Percentiles rank a stretch among this genome's conserved stretches.
Evolutionary conservation across 2,329 filamentous ascomycete species (phyloP).

Genomic region (Gnomoniopsis sp.): DNA sequence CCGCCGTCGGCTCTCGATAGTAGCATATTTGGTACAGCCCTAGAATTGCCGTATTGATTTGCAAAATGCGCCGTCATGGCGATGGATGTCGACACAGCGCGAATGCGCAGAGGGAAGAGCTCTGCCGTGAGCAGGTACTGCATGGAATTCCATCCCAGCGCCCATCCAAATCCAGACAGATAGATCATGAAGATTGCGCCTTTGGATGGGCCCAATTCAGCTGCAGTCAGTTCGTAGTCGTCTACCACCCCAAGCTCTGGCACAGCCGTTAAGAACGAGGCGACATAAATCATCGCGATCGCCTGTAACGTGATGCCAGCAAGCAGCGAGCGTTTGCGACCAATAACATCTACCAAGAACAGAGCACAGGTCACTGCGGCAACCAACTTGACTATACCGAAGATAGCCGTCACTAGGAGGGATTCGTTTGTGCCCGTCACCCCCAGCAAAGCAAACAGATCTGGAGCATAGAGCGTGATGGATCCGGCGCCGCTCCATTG

Average conservation of each 20-base stretch:
- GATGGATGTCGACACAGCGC: conserved; percentile 66
- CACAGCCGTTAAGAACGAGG: conserved; percentile 58
- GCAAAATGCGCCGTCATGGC: conserved; percentile 78
- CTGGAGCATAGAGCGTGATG: conserved; percentile 73
- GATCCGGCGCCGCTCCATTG: conserved; percentile 73
- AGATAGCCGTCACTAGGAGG: conserved; percentile 70
- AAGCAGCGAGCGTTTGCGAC: conserved; percentile 65
- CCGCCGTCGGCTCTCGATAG: conserved; percentile 44
- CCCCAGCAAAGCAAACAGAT: conserved; percentile 71
- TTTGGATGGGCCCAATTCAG: conserved; percentile 55
- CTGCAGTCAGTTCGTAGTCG: conserved; percentile 41
- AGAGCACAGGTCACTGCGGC: conserved; percentile 67
- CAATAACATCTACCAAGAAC: conserved; percentile 76
- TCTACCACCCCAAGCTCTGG: conserved; percentile 53
- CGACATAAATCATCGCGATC: conserved; percentile 61
- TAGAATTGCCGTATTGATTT: conserved; percentile 74
- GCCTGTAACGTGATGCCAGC: conserved; percentile 59
- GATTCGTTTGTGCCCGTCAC: conserved; percentile 65
- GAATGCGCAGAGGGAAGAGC: conserved; percentile 71
- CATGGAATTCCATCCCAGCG: conserved; percentile 71
- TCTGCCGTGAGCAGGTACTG: conserved; percentile 78
- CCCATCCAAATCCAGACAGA: conserved; percentile 66
- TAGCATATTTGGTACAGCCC: conserved; percentile 74
- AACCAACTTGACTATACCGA: conserved; percentile 70
- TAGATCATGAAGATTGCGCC: conserved; percentile 74